Evolutionary conservation across 306 rosid species (phyloP).

Genomic region (Rosa rugosa): DNA sequence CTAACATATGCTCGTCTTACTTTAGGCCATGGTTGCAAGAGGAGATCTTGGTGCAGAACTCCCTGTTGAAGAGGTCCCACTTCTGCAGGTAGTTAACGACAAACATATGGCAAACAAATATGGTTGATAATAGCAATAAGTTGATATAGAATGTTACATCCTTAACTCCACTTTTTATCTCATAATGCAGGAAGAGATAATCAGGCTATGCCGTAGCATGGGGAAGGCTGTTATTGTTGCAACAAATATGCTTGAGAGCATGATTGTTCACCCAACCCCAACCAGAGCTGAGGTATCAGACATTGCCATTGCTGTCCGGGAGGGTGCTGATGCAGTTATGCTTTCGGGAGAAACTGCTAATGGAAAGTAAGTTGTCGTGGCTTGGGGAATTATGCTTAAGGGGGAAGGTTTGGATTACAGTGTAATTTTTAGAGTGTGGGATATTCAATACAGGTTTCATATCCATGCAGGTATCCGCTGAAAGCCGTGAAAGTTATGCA

Average conservation of each 20-base stretch:
- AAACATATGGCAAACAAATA: slow-evolving; percentile 1
- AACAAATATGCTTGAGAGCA: slow-evolving; percentile 98
- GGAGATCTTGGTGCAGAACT: slow-evolving; percentile 75
- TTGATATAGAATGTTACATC: slow-evolving; percentile 22
- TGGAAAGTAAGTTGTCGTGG: slow-evolving; percentile 72
- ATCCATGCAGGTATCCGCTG: slow-evolving; percentile 65
- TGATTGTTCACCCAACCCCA: slow-evolving; percentile 98
- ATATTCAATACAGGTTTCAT: slow-evolving; percentile 15
- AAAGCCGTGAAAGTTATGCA: slow-evolving; percentile 99
- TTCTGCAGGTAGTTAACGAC: slow-evolving; percentile 47
- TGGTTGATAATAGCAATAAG: background rate
- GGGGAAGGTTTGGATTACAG: slow-evolving; percentile 3
- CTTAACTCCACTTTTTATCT: background rate
- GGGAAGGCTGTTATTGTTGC: slow-evolving; percentile 99
- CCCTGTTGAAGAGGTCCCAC: slow-evolving; percentile 69
- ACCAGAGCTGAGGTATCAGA: slow-evolving; percentile 99
- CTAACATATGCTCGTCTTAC: slow-evolving; percentile 4
- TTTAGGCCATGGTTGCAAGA: slow-evolving; percentile 73
- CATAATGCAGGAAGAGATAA: slow-evolving; percentile 82
- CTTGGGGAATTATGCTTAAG: background rate
- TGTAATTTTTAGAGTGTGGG: slow-evolving; percentile 10
- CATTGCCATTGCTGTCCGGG: slow-evolving; percentile 98
- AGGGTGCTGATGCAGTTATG: slow-evolving; percentile 97
- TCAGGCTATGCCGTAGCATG: slow-evolving; percentile 89
- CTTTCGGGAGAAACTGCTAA: slow-evolving; percentile 99